phyloP scores from a whole-genome alignment of 495 filamentous ascomycete genomes.

The Penicillium cosmopolitanum region DNA sequence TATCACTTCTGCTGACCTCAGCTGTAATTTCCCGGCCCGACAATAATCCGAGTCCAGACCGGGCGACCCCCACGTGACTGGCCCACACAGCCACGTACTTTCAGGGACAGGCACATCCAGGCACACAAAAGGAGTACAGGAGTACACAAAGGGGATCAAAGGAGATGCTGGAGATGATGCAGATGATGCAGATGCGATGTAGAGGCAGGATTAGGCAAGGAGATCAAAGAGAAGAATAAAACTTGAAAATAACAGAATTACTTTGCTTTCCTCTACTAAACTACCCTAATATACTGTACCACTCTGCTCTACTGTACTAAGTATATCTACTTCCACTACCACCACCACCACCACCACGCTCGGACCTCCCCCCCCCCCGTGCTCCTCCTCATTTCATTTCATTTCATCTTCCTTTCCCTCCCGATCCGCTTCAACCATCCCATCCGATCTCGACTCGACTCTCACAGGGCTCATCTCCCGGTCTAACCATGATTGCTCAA shows the following conservation, averaged over 20 bases:
- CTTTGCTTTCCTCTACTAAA: not conserved
- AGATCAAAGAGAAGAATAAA: too few relatives aligned
- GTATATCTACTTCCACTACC: not conserved
- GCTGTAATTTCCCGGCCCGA: constrained; percentile 25
- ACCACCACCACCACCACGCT: not conserved
- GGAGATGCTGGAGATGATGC: not conserved
- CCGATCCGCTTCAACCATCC: constrained; percentile 12
- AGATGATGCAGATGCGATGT: not conserved
- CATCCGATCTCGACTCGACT: constrained; percentile 23
- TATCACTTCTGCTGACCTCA: not conserved
- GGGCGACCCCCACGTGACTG: too few relatives aligned
- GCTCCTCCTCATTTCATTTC: constrained; percentile 1
- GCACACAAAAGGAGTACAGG: not conserved
- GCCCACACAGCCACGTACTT: not conserved
- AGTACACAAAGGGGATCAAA: constrained; percentile 1
- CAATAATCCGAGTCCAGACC: constrained; percentile 23
- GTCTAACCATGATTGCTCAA: constrained; percentile 34
- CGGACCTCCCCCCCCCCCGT: not conserved
- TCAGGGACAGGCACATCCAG: constrained; percentile 6
- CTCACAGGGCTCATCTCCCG: not conserved
- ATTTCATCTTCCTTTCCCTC: constrained; percentile 5
- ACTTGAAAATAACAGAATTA: too few relatives aligned
- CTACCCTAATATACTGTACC: not conserved
- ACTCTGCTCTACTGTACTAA: not conserved
- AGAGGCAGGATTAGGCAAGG: too few relatives aligned